Evolutionary conservation across 2,329 filamentous ascomycete species (phyloP), one percentile per base, ranked within the genome.

Genomic region (Calonectria montana): DNA sequence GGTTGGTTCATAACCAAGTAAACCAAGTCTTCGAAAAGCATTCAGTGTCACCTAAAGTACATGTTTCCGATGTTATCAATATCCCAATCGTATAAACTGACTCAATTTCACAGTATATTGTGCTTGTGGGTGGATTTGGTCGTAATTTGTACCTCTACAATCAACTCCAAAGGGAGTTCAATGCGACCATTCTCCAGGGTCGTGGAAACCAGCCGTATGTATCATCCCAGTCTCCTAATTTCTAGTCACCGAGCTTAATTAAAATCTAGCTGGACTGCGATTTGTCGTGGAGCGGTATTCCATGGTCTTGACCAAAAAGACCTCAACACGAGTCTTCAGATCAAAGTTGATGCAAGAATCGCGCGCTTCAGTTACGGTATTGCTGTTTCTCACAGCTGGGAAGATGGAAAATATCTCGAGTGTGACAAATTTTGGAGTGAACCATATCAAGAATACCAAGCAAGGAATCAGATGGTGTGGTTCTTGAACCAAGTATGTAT

Each of bases 111-210:
- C 16, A 86, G 85, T 82, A 81, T 27, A 65, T 86, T 6, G 77
- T 85, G 1, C 77, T 86, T 0, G 84, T 83, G 0, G 85, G 85
- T 0, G 85, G 84, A 0, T 83, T 86, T 6, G 84, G 85, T 0
- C 73, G 81, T 2, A 82, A 77, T 16, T 37, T 59, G 0, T 84
- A 82, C 6, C 68, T 86, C 0, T 74, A 70, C 13, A 48, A 71
- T 2, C 66, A 67, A 0, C 62, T 86, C 0, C 68, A 71, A 0
- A 21, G 37, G 0, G 3, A 4, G 0, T 27, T 78, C 0, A 43
- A 8, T 9, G 73, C 66, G 1, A 77, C 76, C 0, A 63, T 86
- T 1, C 69, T 86, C 0, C 84, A 84, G 1, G 71, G 77, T 0
- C 63, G 70, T 0, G 80, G 81, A 0, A 74, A 66, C 1, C 80